Evolutionary conservation across 495 filamentous ascomycete genomes (phyloP).

Genomic region (Pyrenula massariospora): DNA sequence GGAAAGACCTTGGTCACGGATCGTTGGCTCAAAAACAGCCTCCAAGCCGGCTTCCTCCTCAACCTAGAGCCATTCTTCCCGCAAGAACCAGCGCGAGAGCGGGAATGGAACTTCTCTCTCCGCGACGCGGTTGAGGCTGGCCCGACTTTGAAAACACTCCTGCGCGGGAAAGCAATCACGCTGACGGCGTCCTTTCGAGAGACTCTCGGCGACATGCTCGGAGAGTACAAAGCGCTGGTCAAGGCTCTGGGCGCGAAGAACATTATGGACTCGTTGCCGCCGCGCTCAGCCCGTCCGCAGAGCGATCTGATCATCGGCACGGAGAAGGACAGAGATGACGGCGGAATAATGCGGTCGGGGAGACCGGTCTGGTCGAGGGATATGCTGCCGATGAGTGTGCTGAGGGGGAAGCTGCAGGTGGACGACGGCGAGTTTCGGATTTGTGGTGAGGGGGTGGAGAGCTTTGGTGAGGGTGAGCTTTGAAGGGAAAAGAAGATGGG

Average conservation of each 20-base stretch:
- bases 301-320: background rate
- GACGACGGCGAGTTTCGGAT: background rate
- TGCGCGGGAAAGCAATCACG: background rate
- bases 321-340: background rate
- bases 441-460: background rate
- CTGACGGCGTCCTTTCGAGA: background rate
- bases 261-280: background rate
- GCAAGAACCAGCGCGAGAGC: background rate
- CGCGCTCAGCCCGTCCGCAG: background rate
- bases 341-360: background rate
- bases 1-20: background rate
- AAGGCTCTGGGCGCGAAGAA: background rate
- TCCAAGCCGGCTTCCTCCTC: background rate
- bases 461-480: background rate
- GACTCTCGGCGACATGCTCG: background rate
- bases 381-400: background rate
- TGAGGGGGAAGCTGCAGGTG: background rate
- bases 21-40: background rate
- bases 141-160: background rate
- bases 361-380: background rate
- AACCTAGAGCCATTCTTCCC: background rate
- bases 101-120: background rate
- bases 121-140: background rate
- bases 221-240: background rate
- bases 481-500: too few relatives aligned